Conservation (phyloP, 495 filamentous ascomycete species). For the Bombardia bombarda region DNA sequence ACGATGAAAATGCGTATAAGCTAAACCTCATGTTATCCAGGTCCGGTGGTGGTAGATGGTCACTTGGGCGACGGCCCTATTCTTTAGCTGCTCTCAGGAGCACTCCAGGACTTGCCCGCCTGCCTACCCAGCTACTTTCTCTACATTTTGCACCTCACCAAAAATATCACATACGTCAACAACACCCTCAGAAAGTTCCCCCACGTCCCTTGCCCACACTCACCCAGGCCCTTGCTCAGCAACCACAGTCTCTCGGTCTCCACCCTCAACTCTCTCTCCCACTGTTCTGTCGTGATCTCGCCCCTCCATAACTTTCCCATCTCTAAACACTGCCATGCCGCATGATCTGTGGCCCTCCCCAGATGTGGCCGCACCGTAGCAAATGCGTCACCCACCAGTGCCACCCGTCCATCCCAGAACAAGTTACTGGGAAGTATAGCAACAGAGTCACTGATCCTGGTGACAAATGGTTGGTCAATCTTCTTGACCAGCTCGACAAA, state of each 20-base stretch:
- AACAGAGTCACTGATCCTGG: slow-evolving; percentile 39
- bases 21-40: too few relatives aligned
- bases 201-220: slow-evolving; percentile 3
- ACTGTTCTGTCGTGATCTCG: slow-evolving; percentile 1
- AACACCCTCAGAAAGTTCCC: slow-evolving; percentile 1
- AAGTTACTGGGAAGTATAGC: slow-evolving; percentile 16
- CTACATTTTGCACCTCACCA: neutral
- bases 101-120: too few relatives aligned
- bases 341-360: slow-evolving; percentile 35
- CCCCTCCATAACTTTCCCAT: slow-evolving; percentile 23
- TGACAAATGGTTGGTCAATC: slow-evolving; percentile 38
- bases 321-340: slow-evolving; percentile 29
- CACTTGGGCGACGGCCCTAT: too few relatives aligned
- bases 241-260: slow-evolving; percentile 3
- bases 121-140: too few relatives aligned
- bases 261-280: slow-evolving; percentile 3
- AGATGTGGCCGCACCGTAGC: slow-evolving; percentile 43
- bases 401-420: slow-evolving; percentile 34
- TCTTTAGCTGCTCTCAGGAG: too few relatives aligned
- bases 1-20: too few relatives aligned
- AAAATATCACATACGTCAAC: neutral
- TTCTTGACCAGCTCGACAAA: slow-evolving; percentile 36
- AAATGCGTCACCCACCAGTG: slow-evolving; percentile 45
- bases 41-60: too few relatives aligned
- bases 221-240: slow-evolving; percentile 5